Conservation (phyloP, 1,139 yeast genomes). For the Yamadazyma sp. region DNA sequence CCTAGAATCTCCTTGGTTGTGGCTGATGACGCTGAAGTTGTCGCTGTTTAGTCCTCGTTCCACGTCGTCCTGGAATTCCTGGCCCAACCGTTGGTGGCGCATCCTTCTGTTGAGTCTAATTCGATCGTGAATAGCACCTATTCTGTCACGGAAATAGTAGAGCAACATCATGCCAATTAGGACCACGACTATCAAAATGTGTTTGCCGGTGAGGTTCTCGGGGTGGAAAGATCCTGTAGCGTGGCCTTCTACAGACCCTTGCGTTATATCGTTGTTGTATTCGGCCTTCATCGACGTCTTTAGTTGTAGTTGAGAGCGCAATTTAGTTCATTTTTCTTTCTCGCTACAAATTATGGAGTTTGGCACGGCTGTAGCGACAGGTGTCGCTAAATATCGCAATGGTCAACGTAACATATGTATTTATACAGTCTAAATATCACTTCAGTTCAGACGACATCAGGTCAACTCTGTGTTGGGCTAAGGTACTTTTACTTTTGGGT, state of each 20-base stretch:
- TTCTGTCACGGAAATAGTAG: slow-evolving; percentile 26
- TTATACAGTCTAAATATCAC: not conserved
- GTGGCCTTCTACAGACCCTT: slow-evolving; percentile 6
- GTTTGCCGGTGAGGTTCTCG: slow-evolving; percentile 10
- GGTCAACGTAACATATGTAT: not conserved
- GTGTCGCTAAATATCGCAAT: too few species aligned
- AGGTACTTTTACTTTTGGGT: too few species aligned
- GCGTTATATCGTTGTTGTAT: slow-evolving; percentile 8
- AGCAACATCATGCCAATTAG: slow-evolving; percentile 15
- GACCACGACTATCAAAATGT: slow-evolving; percentile 14
- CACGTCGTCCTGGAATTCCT: slow-evolving; percentile 57
- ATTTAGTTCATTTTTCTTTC: not conserved
- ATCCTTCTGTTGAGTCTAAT: slow-evolving; percentile 24
- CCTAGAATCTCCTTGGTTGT: slow-evolving; percentile 55
- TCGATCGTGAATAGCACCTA: slow-evolving; percentile 21
- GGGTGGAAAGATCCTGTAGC: slow-evolving; percentile 10
- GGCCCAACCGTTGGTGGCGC: slow-evolving; percentile 17
- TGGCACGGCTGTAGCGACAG: too few species aligned
- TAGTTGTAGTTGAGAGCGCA: too few species aligned
- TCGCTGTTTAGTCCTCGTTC: slow-evolving; percentile 67
- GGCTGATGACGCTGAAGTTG: slow-evolving; percentile 52
- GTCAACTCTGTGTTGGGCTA: too few species aligned
- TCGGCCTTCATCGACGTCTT: slow-evolving; percentile 7
- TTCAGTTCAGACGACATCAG: not conserved
- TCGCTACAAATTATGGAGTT: not conserved